Evolutionary conservation across 192 early-diverging fungal genomes (phyloP), one percentile per base, ranked within the genome.

Genomic region (Blastocladiella britannica): DNA sequence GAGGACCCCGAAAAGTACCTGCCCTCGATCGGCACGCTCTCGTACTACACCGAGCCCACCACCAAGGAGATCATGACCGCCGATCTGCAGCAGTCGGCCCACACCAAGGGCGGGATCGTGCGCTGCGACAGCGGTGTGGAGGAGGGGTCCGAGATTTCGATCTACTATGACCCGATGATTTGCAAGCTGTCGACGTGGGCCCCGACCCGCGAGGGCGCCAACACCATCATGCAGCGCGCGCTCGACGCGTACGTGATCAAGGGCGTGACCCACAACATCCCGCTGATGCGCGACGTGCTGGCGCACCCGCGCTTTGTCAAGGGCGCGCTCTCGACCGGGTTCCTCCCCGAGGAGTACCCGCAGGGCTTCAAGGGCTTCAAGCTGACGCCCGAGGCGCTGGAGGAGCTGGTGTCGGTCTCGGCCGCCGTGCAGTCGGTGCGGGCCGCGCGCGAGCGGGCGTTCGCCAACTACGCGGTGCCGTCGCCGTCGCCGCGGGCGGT

Each of bases 91-190:
- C n/a, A n/a, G n/a, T n/a, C n/a, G n/a, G 43, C 57, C 12, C 51
- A 31, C 23, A 28, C 24, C 15, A 56, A 53, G 22, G 67, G 60
- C 8, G 62, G 69, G 63, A 72, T 82, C 24, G 80, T 89, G 28
- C 80, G 92, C n/a, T 90, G 87, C 70, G 92, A 96, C 69, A 88
- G 85, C 63, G 92, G 92, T 27, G 79, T 93, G 54, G 73, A 82
- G 15, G 88, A 93, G 62, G 92, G 92, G 4, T 80, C 79, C n/a
- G 87, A 91, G 66, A 91, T 96, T 60, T 72, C 75, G n/a, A 85
- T 96, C 28, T 88, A 91, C 73, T 96, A 96, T 67, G 92, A 96
- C 62, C 90, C 92, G 29, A 77, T 96, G 71, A 87, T 96, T 51
- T 90, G 92, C 72, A 94, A 93, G 73, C 75, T 96, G 20, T 84